phyloP scores from a whole-genome alignment of 768 basidiomycete genomes.

The Hericium erinaceus region DNA sequence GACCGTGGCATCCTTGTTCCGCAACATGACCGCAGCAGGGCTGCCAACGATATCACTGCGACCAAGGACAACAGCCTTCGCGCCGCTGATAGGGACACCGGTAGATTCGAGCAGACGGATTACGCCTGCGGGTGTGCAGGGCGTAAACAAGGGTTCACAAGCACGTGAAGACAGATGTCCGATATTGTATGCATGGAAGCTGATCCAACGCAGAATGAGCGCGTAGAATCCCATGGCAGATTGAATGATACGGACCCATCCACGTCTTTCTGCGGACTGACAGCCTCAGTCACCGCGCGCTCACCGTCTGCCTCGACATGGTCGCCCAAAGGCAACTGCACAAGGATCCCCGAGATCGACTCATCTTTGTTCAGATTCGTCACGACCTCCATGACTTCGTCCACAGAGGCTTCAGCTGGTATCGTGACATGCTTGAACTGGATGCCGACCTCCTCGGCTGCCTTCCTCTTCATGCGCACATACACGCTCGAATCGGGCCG shows the following conservation, averaged over 20 bases:
- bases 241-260: constrained; percentile 60
- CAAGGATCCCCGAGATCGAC: constrained; percentile 78
- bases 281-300: constrained; percentile 86
- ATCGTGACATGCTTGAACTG: constrained; percentile 71
- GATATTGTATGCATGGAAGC: constrained; percentile 98
- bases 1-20: constrained; percentile 88
- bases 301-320: constrained; percentile 78
- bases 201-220: constrained; percentile 20
- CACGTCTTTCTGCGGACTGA: constrained; percentile 91
- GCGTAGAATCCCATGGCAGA: background rate
- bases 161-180: constrained; percentile 90
- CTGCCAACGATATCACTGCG: constrained; percentile 97
- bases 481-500: constrained; percentile 88
- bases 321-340: constrained; percentile 87
- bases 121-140: constrained; percentile 93
- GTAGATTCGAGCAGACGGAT: constrained; percentile 86
- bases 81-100: constrained; percentile 66
- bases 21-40: constrained; percentile 85
- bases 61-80: constrained; percentile 86
- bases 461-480: constrained; percentile 96
- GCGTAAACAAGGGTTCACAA: constrained; percentile 80
- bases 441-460: constrained; percentile 90
- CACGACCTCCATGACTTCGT: constrained; percentile 70
- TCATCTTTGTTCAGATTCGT: constrained; percentile 78
- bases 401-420: constrained; percentile 57